These are phyloP conservation scores for Daldinia childiae DNA, from an alignment of 495 filamentous ascomycete species.

Conservation along the genomic window DNA sequence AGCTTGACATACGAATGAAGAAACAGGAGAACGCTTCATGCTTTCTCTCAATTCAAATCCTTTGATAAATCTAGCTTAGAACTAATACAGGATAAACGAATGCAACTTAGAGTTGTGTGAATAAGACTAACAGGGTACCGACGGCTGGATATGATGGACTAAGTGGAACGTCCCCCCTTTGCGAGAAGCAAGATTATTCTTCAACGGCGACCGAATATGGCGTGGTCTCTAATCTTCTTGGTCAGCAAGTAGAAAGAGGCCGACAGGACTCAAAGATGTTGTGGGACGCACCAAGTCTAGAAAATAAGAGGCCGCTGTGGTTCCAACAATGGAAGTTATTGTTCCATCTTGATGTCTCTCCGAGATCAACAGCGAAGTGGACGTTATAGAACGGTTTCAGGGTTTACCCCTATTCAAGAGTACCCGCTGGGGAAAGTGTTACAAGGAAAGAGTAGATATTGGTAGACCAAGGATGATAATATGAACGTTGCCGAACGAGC, in stretches of 20 bases:
- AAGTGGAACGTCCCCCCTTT: neutral
- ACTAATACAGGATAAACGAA: neutral
- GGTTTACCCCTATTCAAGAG: slow-evolving; percentile 25
- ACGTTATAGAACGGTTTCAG: slow-evolving; percentile 8
- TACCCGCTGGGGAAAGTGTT: neutral
- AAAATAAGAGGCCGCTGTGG: neutral
- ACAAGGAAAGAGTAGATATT: slow-evolving; percentile 1
- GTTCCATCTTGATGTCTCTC: neutral
- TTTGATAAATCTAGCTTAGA: neutral
- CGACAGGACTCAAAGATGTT: neutral
- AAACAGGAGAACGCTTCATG: neutral
- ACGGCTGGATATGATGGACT: neutral
- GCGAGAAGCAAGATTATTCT: neutral
- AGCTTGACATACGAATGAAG: neutral
- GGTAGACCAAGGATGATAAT: slow-evolving; percentile 19
- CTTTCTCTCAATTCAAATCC: neutral
- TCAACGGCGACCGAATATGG: slow-evolving; percentile 5
- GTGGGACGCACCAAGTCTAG: neutral
- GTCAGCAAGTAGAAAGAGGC: neutral
- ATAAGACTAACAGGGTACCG: neutral
- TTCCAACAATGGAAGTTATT: neutral
- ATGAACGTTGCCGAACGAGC: slow-evolving; percentile 28
- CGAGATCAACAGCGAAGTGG: neutral
- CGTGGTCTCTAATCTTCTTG: neutral
- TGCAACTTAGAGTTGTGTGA: neutral